Percentiles rank a stretch among this genome's conserved stretches.
phyloP scores from a whole-genome alignment of 805 yeast species.

The Helenozyma rhizophorensis region DNA sequence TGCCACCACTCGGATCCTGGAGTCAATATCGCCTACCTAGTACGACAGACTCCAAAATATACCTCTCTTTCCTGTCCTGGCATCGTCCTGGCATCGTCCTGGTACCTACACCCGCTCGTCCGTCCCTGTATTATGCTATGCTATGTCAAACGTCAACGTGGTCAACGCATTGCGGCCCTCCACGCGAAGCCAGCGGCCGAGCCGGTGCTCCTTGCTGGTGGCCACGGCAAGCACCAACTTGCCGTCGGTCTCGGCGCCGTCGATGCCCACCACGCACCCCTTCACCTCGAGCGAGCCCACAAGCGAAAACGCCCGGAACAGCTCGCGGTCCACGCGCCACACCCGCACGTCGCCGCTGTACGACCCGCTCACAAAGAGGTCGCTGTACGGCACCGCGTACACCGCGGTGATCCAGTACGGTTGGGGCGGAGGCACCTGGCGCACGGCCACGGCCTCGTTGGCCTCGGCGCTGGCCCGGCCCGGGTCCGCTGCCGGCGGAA shows the following conservation, averaged over 20 bases:
- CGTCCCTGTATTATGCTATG: slow-evolving; percentile 14
- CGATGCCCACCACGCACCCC: slow-evolving; percentile 69
- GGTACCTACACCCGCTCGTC: too few species aligned
- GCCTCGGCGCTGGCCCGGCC: slow-evolving; percentile 43
- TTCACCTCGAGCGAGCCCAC: slow-evolving; percentile 56
- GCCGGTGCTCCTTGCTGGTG: slow-evolving; percentile 77
- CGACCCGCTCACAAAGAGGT: slow-evolving; percentile 83
- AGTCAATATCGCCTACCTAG: too few species aligned
- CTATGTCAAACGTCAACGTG: slow-evolving; percentile 30
- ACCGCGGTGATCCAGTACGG: slow-evolving; percentile 87
- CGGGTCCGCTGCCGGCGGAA: slow-evolving; percentile 44
- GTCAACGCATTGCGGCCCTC: slow-evolving; percentile 67
- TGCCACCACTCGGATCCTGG: too few species aligned
- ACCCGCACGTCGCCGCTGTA: slow-evolving; percentile 73
- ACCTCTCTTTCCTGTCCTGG: too few species aligned
- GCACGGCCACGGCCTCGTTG: slow-evolving; percentile 45
- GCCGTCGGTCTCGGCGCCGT: slow-evolving; percentile 48
- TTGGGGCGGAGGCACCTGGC: slow-evolving; percentile 63
- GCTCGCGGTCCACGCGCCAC: slow-evolving; percentile 67
- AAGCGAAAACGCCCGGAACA: slow-evolving; percentile 54
- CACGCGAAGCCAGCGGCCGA: slow-evolving; percentile 79
- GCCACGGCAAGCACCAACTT: slow-evolving; percentile 55
- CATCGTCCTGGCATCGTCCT: too few species aligned
- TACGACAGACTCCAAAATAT: too few species aligned
- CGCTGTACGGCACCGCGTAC: slow-evolving; percentile 78